Percentiles rank a stretch among this genome's conserved stretches.
phyloP scores from a whole-genome alignment of 306 rosid species.

The Cotoneaster glaucophyllus region DNA sequence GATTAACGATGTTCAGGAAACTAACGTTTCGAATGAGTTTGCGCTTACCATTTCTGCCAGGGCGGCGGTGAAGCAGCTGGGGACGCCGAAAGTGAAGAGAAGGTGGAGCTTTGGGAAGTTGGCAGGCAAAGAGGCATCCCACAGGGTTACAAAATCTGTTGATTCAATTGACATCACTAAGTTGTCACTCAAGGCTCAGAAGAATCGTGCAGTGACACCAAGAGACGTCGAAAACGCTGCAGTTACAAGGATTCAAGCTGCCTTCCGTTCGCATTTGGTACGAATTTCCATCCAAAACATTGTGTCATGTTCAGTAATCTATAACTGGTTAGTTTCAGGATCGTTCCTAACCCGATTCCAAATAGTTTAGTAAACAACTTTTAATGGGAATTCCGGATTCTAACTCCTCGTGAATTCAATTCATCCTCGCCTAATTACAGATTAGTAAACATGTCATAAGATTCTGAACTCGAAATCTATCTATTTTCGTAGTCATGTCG shows the following conservation, averaged over 20 bases:
- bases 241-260: slow-evolving; percentile 72
- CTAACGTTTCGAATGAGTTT: background rate
- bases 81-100: slow-evolving; percentile 43
- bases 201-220: slow-evolving; percentile 12
- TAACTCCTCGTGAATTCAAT: background rate
- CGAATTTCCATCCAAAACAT: background rate
- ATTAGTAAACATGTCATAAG: background rate
- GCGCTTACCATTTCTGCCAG: slow-evolving; percentile 1
- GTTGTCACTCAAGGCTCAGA: slow-evolving; percentile 27
- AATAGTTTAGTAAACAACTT: background rate
- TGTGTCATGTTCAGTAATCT: background rate
- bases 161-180: slow-evolving; percentile 34
- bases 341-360: background rate
- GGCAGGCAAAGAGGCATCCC: slow-evolving; percentile 28
- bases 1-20: slow-evolving; percentile 3
- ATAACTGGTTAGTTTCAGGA: too few species aligned
- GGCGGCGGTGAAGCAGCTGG: background rate
- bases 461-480: background rate
- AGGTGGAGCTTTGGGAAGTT: slow-evolving; percentile 70
- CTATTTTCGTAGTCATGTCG: background rate
- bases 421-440: background rate
- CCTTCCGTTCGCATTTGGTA: slow-evolving; percentile 73
- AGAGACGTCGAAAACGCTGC: slow-evolving; percentile 30
- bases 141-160: slow-evolving; percentile 43
- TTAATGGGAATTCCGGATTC: too few species aligned